Base-by-base conservation (phyloP, 805 yeast genomes). In the Kluyveromyces nonfermentans region DNA sequence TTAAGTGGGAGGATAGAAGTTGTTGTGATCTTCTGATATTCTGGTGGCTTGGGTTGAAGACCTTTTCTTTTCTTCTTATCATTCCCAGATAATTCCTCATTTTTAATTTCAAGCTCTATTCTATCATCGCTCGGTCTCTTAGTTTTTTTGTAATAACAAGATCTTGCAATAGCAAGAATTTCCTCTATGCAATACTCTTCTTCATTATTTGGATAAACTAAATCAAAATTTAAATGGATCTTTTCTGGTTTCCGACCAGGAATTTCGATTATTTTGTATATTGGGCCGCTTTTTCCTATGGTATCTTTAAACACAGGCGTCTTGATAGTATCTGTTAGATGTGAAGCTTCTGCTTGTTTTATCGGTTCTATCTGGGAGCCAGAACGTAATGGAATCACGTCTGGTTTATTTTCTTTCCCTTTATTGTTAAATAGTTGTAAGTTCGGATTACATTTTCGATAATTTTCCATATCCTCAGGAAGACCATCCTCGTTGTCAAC, bases 131-230 rank as follows among this genome's bases (percentile, higher is more conserved):
- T 15, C 14, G n/a, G 32, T 14, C 36, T 20, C 14, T 33, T 39
- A 2, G 20, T 17, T 30, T 19, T 37, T 18, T 46, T 47, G 12
- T 46, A 21, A 40, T 57, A 53, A 9, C 60, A 28, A 10, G 69
- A 67, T 54, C 78, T 67, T 32, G 72, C 62, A 35, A 68, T 59
- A 0, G 85, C 82, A 37, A 85, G 61, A 2, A 87, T 59, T 55
- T 89, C 96, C 36, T 72, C 75, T 4, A 82, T 56, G 46, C 83
- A 78, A 41, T 64, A 72, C 48, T 83, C 93, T 35, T 74, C 77
- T 0, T 57, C 60, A 3, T 54, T 53, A 3, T 54, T 45, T 0
- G 75, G 73, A 49, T 79, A 74, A 30, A 83, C 55, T 33, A 83
- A 62, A 35, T 77, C 75, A 50, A 82, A 67, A 55, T 84, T 84